Base-by-base conservation (phyloP, 257 asterid species). In the Solanum arcanum region DNA sequence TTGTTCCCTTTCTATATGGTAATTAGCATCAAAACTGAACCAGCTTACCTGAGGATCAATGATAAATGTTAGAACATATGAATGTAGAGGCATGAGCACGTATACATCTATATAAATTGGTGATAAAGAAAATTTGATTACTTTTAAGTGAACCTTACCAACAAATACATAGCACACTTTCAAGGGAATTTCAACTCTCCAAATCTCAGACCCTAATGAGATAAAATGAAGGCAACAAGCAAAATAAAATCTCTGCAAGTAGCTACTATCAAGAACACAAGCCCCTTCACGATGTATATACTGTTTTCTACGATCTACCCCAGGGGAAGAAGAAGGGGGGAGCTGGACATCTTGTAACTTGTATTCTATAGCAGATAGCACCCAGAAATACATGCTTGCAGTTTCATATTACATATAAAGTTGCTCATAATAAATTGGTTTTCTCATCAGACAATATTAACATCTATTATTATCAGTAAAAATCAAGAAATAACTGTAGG, bases 21-120 rank as follows among this genome's bases (percentile, higher is more conserved):
- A 95, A 86, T 90, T 89, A 80, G 98, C 94, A 93, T 97, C 99
- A 87, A 94, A 97, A 93, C 99, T 97, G 89, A 97, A 97, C 99
- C 99, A 97, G 95, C 92, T 90, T 86, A 94, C 91, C 99, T 97
- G 96, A 86, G 91, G 46, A 81, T 29, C 66, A 81, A 52, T 18
- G 85, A 6, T 3, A 81, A 18, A 81, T 49, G 66, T 49, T 16
- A 18, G 44, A 81, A 29, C 66, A 49, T 33, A 81, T 81, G 29
- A 27, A 80, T 18, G 69, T 31, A 49, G 52, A 74, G 5, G 46
- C 46, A 49, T 20, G 69, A 31, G 12, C 85, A 81, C 29, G 69
- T 49, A 47, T 47, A 80, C 4, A 80, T 78, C 33, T 41, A 81
- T 81, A 29, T 12, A 81, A 27, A 81, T 46, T 49, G 31, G 46